Conservation (phyloP, 352 stramenopile genomes). For the Pilasporangium apinafurcum region DNA sequence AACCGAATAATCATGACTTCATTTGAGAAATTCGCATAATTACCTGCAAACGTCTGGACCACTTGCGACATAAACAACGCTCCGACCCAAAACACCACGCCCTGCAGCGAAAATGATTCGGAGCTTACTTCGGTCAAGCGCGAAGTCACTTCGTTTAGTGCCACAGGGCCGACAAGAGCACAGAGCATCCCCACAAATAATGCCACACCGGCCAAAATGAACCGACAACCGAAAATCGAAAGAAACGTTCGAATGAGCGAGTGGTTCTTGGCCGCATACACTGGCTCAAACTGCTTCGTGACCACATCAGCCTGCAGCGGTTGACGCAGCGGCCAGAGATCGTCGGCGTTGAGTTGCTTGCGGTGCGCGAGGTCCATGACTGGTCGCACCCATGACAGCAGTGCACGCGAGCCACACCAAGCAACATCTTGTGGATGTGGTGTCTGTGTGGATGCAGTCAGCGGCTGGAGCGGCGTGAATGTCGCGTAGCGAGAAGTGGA, state of each 20-base stretch:
- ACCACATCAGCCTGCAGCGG: conserved; percentile 12
- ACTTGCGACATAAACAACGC: conserved; percentile 39
- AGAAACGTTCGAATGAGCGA: too few relatives aligned
- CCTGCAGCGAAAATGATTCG: conserved; percentile 8
- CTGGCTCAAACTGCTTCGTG: conserved; percentile 14
- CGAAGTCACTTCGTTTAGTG: conserved; percentile 11
- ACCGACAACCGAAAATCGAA: conserved; percentile 20
- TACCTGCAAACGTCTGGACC: conserved; percentile 38
- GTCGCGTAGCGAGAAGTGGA: too few relatives aligned
- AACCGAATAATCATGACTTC: conserved; percentile 48
- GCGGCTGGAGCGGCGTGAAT: too few relatives aligned
- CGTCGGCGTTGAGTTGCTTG: conserved; percentile 25
- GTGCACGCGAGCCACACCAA: conserved; percentile 18
- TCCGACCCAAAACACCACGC: conserved; percentile 7
- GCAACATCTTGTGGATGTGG: conserved; percentile 10
- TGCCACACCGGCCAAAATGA: conserved; percentile 21
- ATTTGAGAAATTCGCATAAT: conserved; percentile 29
- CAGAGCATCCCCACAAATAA: conserved; percentile 32
- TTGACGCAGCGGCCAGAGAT: conserved; percentile 29
- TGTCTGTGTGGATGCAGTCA: too few relatives aligned
- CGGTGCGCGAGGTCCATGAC: conserved; percentile 30
- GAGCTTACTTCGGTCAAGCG: conserved; percentile 3
- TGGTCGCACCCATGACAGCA: conserved; percentile 37
- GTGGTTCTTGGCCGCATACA: too few relatives aligned
- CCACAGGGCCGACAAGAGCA: conserved; percentile 31